These are phyloP conservation scores for Blastocystis sp. DNA, from an alignment of 352 stramenopile genomes.

Conservation along the genomic window DNA sequence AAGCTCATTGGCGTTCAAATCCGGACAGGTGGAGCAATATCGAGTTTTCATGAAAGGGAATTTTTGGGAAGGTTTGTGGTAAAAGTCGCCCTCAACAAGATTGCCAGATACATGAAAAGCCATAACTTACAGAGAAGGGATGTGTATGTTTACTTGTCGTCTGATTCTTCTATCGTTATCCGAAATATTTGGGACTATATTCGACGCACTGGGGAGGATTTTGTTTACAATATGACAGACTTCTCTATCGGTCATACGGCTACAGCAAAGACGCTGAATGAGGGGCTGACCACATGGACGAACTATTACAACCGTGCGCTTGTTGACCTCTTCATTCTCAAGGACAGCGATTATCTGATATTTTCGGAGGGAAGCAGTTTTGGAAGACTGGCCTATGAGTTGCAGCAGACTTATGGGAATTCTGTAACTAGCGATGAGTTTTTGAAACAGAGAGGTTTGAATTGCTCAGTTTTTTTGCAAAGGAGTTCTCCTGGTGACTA, in stretches of 20 bases:
- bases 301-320: neutral
- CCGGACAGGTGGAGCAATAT: neutral
- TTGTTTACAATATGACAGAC: slow-evolving; percentile 20
- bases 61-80: neutral
- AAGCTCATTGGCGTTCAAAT: slow-evolving; percentile 28
- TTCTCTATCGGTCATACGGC: slow-evolving; percentile 10
- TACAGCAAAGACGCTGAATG: neutral
- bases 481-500: neutral
- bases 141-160: neutral
- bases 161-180: neutral
- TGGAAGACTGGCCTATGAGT: neutral
- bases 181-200: neutral
- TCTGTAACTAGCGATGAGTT: neutral
- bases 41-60: neutral
- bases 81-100: neutral
- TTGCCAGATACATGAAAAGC: neutral
- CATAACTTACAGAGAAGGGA: neutral
- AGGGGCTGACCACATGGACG: neutral
- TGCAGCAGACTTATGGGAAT: slow-evolving; percentile 15
- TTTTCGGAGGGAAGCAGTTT: slow-evolving; percentile 30
- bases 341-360: slow-evolving; percentile 40
- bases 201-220: neutral
- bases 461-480: slow-evolving; percentile 28
- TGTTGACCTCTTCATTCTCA: slow-evolving; percentile 16
- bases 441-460: neutral